Evolutionary conservation across 345 rosid species (phyloP), one percentile per base, ranked within the genome.

Genomic region (Eucalyptus guilfoylei): DNA sequence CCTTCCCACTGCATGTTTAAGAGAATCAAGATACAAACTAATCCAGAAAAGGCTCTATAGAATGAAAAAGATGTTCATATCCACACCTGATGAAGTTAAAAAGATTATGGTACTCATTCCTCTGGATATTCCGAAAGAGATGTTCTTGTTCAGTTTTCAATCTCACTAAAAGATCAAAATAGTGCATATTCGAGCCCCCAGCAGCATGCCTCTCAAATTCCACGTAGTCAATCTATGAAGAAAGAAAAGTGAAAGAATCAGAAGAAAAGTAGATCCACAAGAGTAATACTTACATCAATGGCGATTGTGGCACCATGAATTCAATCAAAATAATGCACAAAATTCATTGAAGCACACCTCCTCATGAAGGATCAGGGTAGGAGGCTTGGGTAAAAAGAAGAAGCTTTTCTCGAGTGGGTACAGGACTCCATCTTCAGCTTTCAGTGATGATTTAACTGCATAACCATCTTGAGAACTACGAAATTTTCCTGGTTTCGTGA

Each of bases 191-290:
- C 88, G 99, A 96, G 49, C 99, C 98, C 91, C 99, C 99, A 85
- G 99, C 99, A 92, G 97, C 93, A 92, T 98, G 99, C 93, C 99
- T 98, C 95, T 98, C 97, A 92, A 97, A 98, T 91, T 98, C 99
- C 93, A 98, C 97, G 91, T 94, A 96, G 90, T 96, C 96, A 93
- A 98, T 98, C 99, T 98, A 87, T 76, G 83, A 76, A 76, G 83
- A 76, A 76, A 76, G 47, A 76, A 76, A 37, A 21, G 28, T 37
- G 45, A 76, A 37, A 76, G 83, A 76, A 21, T 76, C 28, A 76
- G 83, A 76, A 76, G 47, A 2, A 23, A 37, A 37, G 83, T 40
- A 76, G 47, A 76, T 76, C 83, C 83, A 76, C 28, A 76, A 76
- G 83, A 76, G 83, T 37, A 21, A 76, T 37, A 76, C 47, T 76